Evolutionary conservation across 495 filamentous ascomycete genomes (phyloP).

Genomic region (Lophiotrema nucula): DNA sequence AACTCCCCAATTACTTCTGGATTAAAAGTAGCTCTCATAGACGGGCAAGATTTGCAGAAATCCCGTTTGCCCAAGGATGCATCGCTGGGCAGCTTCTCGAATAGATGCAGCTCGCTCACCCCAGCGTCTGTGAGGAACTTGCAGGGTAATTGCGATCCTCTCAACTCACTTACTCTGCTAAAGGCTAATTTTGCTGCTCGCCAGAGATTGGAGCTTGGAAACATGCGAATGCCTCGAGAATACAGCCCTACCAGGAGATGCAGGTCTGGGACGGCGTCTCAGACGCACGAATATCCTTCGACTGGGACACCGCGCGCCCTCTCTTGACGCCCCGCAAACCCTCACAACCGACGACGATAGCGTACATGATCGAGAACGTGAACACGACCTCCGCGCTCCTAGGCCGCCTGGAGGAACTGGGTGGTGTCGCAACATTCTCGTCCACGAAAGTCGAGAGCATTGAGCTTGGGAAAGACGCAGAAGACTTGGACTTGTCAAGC

Average conservation of each 20-base stretch:
- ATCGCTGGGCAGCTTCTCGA: slow-evolving; percentile 73
- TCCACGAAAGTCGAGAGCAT: slow-evolving; percentile 75
- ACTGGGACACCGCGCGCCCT: slow-evolving; percentile 56
- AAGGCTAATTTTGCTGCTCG: slow-evolving; percentile 46
- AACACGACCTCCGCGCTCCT: slow-evolving; percentile 80
- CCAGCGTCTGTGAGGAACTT: slow-evolving; percentile 64
- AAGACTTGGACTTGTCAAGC: slow-evolving; percentile 70
- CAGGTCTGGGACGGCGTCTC: slow-evolving; percentile 94
- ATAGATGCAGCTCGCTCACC: slow-evolving; percentile 91
- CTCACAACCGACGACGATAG: slow-evolving; percentile 58
- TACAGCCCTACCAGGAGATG: slow-evolving; percentile 91
- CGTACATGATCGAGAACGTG: slow-evolving; percentile 93
- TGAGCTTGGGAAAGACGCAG: slow-evolving; percentile 64
- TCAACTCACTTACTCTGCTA: slow-evolving; percentile 17
- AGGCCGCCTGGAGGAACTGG: slow-evolving; percentile 64
- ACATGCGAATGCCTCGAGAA: slow-evolving; percentile 65
- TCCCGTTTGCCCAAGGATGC: slow-evolving; percentile 58
- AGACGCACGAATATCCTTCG: slow-evolving; percentile 82
- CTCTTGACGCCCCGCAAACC: slow-evolving; percentile 24
- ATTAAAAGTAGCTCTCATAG: slow-evolving; percentile 84
- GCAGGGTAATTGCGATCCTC: slow-evolving; percentile 28
- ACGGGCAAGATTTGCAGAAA: slow-evolving; percentile 77
- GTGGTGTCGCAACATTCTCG: slow-evolving; percentile 67
- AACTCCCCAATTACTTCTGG: slow-evolving; percentile 70
- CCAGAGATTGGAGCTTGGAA: slow-evolving; percentile 77